Evolutionary conservation across 768 basidiomycete species (phyloP).

Genomic region (Daedalea quercina): DNA sequence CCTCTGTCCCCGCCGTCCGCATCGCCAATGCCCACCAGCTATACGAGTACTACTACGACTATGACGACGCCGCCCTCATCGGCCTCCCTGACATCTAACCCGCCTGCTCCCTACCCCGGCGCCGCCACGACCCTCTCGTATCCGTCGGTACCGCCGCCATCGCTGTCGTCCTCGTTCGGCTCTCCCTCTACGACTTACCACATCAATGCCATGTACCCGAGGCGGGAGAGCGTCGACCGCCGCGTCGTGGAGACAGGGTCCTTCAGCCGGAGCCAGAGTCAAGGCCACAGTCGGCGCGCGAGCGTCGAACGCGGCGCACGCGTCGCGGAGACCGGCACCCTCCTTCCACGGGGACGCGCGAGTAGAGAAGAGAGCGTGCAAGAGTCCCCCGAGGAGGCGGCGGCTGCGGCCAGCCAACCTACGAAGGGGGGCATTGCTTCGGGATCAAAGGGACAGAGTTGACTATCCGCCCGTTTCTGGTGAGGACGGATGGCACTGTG

Average conservation of each 20-base stretch:
- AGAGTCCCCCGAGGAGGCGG: not conserved
- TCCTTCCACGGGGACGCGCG: conserved; percentile 31
- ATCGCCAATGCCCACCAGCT: conserved; percentile 48
- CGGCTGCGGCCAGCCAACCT: not conserved
- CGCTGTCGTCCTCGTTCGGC: conserved; percentile 42
- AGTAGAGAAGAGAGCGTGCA: conserved; percentile 1
- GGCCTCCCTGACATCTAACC: conserved; percentile 41
- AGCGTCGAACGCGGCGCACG: conserved; percentile 61
- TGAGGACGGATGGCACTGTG: no score
- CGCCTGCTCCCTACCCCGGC: conserved; percentile 27
- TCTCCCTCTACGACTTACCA: conserved; percentile 10
- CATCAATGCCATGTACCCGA: conserved; percentile 18
- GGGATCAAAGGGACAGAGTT: no score
- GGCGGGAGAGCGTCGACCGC: conserved; percentile 24
- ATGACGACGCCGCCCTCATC: conserved; percentile 73
- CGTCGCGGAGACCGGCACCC: conserved; percentile 61
- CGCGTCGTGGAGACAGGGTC: conserved; percentile 21
- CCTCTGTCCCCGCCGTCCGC: conserved; percentile 54
- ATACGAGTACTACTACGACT: conserved; percentile 52
- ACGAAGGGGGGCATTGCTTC: no score
- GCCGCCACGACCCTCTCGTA: conserved; percentile 51
- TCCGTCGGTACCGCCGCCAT: conserved; percentile 77
- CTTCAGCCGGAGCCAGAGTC: conserved; percentile 24
- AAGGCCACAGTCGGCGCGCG: conserved; percentile 40
- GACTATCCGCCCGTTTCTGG: no score